Conservation (phyloP, 1,284 basidiomycete genomes). For the Heterobasidion occidentale region DNA sequence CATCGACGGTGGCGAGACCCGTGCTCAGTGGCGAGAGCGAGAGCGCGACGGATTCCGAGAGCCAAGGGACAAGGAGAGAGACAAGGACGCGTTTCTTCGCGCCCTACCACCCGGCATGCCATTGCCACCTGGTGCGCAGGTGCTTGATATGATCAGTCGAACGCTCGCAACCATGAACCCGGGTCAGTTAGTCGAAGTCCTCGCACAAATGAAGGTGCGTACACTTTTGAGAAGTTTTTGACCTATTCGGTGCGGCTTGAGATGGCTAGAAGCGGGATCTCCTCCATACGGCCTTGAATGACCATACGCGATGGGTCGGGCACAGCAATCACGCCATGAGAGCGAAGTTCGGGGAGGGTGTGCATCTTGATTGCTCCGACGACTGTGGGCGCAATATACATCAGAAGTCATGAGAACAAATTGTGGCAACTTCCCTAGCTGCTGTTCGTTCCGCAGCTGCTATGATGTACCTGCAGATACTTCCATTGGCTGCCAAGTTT, state of each 20-base stretch:
- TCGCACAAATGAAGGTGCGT: slow-evolving; percentile 94
- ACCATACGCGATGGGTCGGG: not conserved
- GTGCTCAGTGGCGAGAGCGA: slow-evolving; percentile 46
- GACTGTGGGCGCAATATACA: no score
- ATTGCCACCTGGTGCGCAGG: slow-evolving; percentile 65
- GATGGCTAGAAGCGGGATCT: not conserved
- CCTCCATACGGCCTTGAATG: not conserved
- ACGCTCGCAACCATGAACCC: slow-evolving; percentile 83
- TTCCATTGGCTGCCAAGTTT: not conserved
- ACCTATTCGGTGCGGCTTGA: slow-evolving; percentile 2
- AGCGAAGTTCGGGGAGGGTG: no score
- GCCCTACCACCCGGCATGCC: slow-evolving; percentile 75
- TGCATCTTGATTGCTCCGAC: no score
- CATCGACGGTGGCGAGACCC: slow-evolving; percentile 50
- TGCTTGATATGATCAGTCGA: slow-evolving; percentile 83
- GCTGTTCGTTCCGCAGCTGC: no score
- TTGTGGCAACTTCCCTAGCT: no score
- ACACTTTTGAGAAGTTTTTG: slow-evolving; percentile 6
- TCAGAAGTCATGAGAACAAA: no score
- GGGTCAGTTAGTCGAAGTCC: slow-evolving; percentile 86
- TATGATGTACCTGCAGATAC: not conserved
- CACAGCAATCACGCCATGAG: no score
- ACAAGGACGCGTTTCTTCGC: slow-evolving; percentile 50
- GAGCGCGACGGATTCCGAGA: slow-evolving; percentile 23
- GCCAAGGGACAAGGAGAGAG: slow-evolving; percentile 17